Evolutionary conservation across 352 stramenopile genomes (phyloP).

Genomic region (Globisporangium splendens): DNA sequence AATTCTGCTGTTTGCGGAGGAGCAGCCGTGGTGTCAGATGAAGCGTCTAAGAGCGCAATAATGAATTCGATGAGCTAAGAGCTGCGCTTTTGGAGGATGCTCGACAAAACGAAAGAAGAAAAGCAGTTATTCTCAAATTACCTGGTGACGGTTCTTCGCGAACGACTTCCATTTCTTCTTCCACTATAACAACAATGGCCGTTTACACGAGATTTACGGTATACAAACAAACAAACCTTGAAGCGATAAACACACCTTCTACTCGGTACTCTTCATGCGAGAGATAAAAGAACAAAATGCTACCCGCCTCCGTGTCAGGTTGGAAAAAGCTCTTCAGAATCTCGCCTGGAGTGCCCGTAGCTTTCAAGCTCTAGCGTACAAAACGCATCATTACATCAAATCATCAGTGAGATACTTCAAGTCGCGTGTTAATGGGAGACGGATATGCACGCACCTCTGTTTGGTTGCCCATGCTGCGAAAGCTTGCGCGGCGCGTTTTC

Average conservation of each 20-base stretch:
- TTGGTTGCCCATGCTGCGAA: conserved; percentile 33
- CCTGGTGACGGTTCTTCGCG: conserved; percentile 24
- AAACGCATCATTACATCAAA: background rate
- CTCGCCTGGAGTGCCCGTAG: conserved; percentile 23
- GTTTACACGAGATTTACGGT: background rate
- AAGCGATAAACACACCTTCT: conserved; percentile 32
- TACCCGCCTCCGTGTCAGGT: conserved; percentile 46
- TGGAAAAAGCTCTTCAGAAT: conserved; percentile 60
- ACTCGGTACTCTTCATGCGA: conserved; percentile 64
- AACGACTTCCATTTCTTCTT: conserved; percentile 73
- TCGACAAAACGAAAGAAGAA: too few species aligned
- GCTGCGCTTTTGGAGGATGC: too few species aligned
- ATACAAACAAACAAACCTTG: background rate
- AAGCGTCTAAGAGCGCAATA: background rate
- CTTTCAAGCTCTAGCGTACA: conserved; percentile 16
- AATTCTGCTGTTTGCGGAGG: conserved; percentile 18
- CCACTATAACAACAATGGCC: conserved; percentile 23
- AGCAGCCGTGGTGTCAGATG: background rate
- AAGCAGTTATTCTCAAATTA: background rate
- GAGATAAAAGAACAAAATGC: conserved; percentile 75
- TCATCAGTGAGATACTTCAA: background rate
- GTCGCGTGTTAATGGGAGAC: too few species aligned
- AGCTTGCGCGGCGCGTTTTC: conserved; percentile 21
- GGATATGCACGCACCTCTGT: conserved; percentile 20
- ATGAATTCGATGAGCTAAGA: background rate